Evolutionary conservation across 331 rosid genomes (phyloP).

Genomic region (Pyrus hybrid): DNA sequence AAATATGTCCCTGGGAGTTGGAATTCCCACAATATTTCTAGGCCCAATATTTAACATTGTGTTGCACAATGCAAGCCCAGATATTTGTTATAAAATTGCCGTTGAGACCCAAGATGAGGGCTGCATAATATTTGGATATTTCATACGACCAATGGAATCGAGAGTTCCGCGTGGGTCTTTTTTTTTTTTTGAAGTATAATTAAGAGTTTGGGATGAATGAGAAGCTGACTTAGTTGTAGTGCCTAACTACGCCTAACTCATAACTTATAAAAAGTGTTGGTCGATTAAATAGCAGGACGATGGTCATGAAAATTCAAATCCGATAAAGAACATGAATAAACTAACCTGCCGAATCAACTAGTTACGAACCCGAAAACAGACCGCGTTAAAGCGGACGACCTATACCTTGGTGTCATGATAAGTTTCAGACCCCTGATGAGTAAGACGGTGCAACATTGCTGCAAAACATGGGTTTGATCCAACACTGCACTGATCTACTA

Average conservation of each 20-base stretch:
- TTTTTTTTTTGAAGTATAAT: too few species aligned
- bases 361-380: too few species aligned
- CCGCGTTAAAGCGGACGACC: too few species aligned
- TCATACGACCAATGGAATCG: too few species aligned
- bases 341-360: not conserved
- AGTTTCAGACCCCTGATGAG: not conserved
- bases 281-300: not conserved
- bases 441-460: not conserved
- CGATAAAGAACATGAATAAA: too few species aligned
- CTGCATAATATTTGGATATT: too few species aligned
- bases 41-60: not conserved
- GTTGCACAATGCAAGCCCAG: not conserved
- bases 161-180: too few species aligned
- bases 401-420: not conserved
- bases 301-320: too few species aligned
- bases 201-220: not conserved
- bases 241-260: not conserved
- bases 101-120: not conserved
- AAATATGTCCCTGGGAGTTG: too few species aligned
- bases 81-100: not conserved
- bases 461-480: not conserved
- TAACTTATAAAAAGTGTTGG: not conserved
- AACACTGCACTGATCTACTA: not conserved
- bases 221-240: not conserved
- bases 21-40: not conserved